These are phyloP conservation scores for Clarireedia monteithiana DNA, from an alignment of 2,329 filamentous ascomycete genomes.

Conservation along the genomic window DNA sequence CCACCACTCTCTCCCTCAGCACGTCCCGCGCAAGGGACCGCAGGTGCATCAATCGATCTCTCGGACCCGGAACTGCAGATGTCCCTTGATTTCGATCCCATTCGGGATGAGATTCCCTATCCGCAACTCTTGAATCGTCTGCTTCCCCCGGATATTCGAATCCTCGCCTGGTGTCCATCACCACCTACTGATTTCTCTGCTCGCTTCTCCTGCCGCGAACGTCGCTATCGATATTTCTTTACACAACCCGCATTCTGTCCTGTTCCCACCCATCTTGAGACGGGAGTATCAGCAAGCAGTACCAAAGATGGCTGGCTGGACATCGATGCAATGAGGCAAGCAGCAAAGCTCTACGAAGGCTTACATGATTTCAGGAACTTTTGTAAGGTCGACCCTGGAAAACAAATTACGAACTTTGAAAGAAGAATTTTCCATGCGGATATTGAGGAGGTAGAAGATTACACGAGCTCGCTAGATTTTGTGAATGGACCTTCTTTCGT, in stretches of 20 bases:
- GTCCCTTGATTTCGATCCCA: slow-evolving; percentile 50
- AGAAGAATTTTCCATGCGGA: slow-evolving; percentile 73
- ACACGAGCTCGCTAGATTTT: slow-evolving; percentile 47
- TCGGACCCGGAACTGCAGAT: slow-evolving; percentile 24
- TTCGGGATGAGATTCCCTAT: slow-evolving; percentile 79
- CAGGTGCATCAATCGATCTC: neutral
- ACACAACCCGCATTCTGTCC: slow-evolving; percentile 84
- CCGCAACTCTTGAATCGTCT: slow-evolving; percentile 76
- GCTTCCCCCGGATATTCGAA: slow-evolving; percentile 79
- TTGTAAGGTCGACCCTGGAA: slow-evolving; percentile 85
- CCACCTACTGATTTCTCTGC: slow-evolving; percentile 78
- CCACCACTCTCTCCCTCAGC: slow-evolving; percentile 20
- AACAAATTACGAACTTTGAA: slow-evolving; percentile 80
- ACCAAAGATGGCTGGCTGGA: slow-evolving; percentile 71
- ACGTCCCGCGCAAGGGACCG: neutral
- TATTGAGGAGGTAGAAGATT: slow-evolving; percentile 61
- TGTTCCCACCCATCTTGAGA: slow-evolving; percentile 45
- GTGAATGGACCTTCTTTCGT: slow-evolving; percentile 28
- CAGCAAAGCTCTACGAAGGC: slow-evolving; percentile 73
- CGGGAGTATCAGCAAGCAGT: slow-evolving; percentile 22
- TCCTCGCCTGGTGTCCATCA: slow-evolving; percentile 87
- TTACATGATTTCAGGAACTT: slow-evolving; percentile 94
- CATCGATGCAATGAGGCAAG: slow-evolving; percentile 76
- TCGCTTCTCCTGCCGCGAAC: slow-evolving; percentile 84
- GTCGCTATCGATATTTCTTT: slow-evolving; percentile 95